Conservation (phyloP, 2,329 filamentous ascomycete genomes). For the Chrysoporthe austroafricana region DNA sequence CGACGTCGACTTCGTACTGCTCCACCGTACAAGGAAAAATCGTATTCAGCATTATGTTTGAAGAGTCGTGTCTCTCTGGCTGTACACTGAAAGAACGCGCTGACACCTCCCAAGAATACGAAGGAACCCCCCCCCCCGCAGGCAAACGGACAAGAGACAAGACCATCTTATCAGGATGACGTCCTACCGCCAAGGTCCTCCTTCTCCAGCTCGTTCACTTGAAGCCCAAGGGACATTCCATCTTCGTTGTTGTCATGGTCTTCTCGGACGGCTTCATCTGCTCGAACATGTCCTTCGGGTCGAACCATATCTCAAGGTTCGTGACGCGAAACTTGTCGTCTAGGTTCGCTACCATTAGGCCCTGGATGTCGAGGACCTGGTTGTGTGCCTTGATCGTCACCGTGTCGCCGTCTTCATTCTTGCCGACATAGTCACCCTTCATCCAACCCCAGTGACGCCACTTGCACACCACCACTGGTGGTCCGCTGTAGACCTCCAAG, state of each 20-base stretch:
- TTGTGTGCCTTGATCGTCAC: slow-evolving; percentile 65
- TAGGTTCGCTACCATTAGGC: slow-evolving; percentile 64
- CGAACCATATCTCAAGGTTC: slow-evolving; percentile 28
- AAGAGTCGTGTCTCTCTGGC: not conserved
- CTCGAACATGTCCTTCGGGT: slow-evolving; percentile 28
- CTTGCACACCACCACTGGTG: slow-evolving; percentile 64
- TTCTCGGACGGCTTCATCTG: slow-evolving; percentile 26
- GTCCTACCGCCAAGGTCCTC: not conserved
- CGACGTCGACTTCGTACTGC: not conserved
- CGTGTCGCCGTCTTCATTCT: slow-evolving; percentile 67
- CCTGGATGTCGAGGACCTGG: slow-evolving; percentile 64
- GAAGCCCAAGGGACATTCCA: slow-evolving; percentile 28
- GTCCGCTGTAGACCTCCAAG: slow-evolving; percentile 67
- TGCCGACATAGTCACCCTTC: slow-evolving; percentile 67
- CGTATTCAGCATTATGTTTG: not conserved
- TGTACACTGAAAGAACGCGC: not conserved
- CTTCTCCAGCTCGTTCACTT: slow-evolving; percentile 3
- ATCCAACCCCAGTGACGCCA: slow-evolving; percentile 73
- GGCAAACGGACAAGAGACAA: not conserved
- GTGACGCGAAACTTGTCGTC: slow-evolving; percentile 61
- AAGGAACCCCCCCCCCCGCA: not conserved
- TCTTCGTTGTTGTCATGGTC: slow-evolving; percentile 23
- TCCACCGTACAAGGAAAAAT: not conserved
- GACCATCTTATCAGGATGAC: not conserved
- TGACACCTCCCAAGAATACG: not conserved